Evolutionary conservation across 371 early-diverging fungal genomes (phyloP), one percentile per base, ranked within the genome.

Genomic region (Fennellomyces sp.): DNA sequence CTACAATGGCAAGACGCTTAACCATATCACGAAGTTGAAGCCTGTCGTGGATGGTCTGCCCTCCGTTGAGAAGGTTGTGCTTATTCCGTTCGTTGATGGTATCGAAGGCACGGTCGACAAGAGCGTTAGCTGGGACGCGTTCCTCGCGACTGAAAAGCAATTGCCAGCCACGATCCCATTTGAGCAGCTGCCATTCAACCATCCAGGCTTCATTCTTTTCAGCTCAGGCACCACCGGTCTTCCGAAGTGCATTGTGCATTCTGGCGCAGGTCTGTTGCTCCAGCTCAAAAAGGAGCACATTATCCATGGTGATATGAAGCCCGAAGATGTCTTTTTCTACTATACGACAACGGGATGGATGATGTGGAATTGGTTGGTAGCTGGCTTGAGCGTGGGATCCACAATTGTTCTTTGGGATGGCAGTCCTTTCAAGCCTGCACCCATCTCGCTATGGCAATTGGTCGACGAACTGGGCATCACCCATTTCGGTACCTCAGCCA

Each of bases 321-420:
- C 82, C 1, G 76, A 85, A 6, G 97, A 97, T 65, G 88, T 93
- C 0, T 78, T 93, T 60, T 90, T 98, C 64, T 94, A 97, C 63
- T 98, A 97, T 72, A 95, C 97, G 0, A 97, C 97, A 0, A 95
- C 95, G 0, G 96, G 96, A 7, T 96, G 97, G 97, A 98, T 98
- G 98, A 98, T 98, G 98, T 98, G 97, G 97, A 96, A 98, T 74
- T 97, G 97, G 97, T 85, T 97, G 23, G 86, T 95, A 0, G 73
- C 88, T 13, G 95, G 85, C 10, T 69, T 95, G n/a, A 77, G 88
- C 28, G 76, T 90, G 11, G 97, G 96, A 26, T 68, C 83, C 10
- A 92, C 96, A 1, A 82, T 96, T 35, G 93, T 97, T 2, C 73
- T 92, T 3, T 98, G 92, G 85, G 97, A 97, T 63, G 98, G 98